These are phyloP conservation scores for Candida anglica DNA, from an alignment of 805 yeast genomes.

Conservation along the genomic window DNA sequence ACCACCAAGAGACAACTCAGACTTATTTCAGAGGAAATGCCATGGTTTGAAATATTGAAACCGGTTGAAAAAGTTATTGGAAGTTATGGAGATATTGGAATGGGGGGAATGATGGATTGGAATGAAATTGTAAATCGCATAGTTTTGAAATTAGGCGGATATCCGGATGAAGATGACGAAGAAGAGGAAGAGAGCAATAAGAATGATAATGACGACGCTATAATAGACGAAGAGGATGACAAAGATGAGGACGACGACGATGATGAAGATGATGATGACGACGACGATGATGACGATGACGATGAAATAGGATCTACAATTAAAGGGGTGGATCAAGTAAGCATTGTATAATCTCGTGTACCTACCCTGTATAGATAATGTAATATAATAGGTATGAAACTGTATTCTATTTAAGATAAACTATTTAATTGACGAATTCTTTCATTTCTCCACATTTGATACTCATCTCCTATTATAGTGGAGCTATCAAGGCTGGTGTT, in stretches of 20 bases:
- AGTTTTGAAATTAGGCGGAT: slow-evolving; percentile 62
- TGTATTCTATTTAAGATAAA: neutral
- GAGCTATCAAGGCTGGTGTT: slow-evolving; percentile 11
- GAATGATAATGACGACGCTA: slow-evolving; percentile 22
- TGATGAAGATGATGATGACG: slow-evolving; percentile 44
- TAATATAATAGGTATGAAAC: neutral
- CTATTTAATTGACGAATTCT: slow-evolving; percentile 22
- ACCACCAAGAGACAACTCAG: slow-evolving; percentile 81
- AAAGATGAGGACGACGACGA: slow-evolving; percentile 32
- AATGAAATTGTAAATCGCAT: slow-evolving; percentile 86
- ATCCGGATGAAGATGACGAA: slow-evolving; percentile 47
- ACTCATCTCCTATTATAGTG: slow-evolving; percentile 37
- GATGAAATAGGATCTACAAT: too few species aligned
- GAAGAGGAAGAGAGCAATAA: slow-evolving; percentile 46
- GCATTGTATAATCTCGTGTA: neutral
- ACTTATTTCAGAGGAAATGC: slow-evolving; percentile 82
- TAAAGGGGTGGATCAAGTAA: too few species aligned
- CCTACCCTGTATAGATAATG: slow-evolving; percentile 3
- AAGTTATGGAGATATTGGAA: slow-evolving; percentile 94
- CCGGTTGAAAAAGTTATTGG: slow-evolving; percentile 94
- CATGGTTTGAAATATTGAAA: slow-evolving; percentile 88
- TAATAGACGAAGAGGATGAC: slow-evolving; percentile 23
- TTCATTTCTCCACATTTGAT: slow-evolving; percentile 37
- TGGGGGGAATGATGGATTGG: slow-evolving; percentile 99
- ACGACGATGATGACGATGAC: slow-evolving; percentile 43